Evolutionary conservation across 2,329 filamentous ascomycete species (phyloP).

Genomic region (Metarhizium rileyi): DNA sequence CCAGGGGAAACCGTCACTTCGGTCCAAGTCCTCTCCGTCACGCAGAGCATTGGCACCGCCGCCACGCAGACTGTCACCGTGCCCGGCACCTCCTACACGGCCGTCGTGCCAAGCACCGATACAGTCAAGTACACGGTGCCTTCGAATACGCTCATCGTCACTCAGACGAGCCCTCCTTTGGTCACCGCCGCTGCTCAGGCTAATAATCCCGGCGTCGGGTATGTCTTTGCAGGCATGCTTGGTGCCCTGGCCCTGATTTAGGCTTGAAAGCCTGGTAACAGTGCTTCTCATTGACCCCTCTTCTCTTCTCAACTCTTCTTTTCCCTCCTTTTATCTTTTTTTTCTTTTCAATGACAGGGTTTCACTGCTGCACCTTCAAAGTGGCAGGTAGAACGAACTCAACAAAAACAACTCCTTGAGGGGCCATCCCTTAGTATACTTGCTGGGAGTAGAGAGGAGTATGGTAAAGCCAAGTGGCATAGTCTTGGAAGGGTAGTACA

Average conservation of each 20-base stretch:
- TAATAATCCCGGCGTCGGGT: conserved; percentile 24
- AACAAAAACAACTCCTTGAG: not conserved
- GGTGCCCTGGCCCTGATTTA: conserved; percentile 9
- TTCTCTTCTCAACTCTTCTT: not conserved
- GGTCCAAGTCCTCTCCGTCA: conserved; percentile 28
- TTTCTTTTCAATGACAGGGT: too few relatives aligned
- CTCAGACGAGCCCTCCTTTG: conserved; percentile 5
- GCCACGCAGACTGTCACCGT: conserved; percentile 32
- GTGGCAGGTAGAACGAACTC: not conserved
- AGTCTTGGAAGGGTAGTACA: not conserved
- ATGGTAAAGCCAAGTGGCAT: not conserved
- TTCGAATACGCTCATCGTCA: conserved; percentile 16
- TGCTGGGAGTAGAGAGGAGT: not conserved
- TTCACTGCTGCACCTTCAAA: not conserved
- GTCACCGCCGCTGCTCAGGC: conserved; percentile 13
- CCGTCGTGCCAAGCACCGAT: conserved; percentile 28
- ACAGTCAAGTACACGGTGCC: conserved; percentile 13
- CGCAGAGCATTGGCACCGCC: conserved; percentile 29
- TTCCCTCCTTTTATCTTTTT: too few relatives aligned
- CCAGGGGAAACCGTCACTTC: conserved; percentile 26
- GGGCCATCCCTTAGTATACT: not conserved
- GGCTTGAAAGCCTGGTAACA: not conserved
- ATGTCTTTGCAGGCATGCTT: conserved; percentile 14
- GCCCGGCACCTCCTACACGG: conserved; percentile 25
- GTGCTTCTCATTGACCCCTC: not conserved